Evolutionary conservation across 106 monocot genomes (phyloP), one percentile per base, ranked within the genome.

Genomic region (Dendrobium nobile): DNA sequence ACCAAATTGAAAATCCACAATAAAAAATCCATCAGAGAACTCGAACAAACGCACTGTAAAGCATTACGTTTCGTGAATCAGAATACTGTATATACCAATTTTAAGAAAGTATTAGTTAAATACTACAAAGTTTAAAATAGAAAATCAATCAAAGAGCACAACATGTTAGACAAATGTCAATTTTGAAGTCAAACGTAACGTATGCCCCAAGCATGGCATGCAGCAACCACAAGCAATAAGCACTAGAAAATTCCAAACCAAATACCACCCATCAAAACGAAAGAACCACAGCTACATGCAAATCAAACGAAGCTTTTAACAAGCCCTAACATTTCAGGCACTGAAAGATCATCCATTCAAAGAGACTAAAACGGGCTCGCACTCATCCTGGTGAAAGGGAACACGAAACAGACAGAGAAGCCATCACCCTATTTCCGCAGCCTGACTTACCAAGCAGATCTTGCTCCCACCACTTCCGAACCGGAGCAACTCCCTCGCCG

Each of bases 401-500:
- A 20, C n/a, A 61, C 7, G 22, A 61, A 61, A 4, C 61, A 9
- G 7, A 61, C 22, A 8, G n/a, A 61, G 0, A 61, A 61, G 7
- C 61, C 20, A 61, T 61, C 70, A 15, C 33, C 33, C 31, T 3
- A 48, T 15, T 48, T 24, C 47, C 22, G 2, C 22, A 26, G 18
- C 26, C n/a, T 40, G 31, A 45, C 84, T 3, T 86, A 98, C 94
- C 94, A 92, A 79, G 73, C 80, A 92, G 83, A 98, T 95, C 88
- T 98, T 98, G 86, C 98, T 98, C 41, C 92, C 92, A 9, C 84
- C 81, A 84, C 84, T 91, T 18, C 98, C 92, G 75, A 92, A 84
- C 68, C 87, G 82, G 77, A 95, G 94, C 41, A 98, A 77, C 54
- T 91, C 91, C 82, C 75, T 88, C 47, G 92, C 87, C 31, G 81